Percentiles rank a stretch among this genome's conserved stretches.
Evolutionary conservation across 2,329 filamentous ascomycete species (phyloP).

Genomic region (Penicillium sp.): DNA sequence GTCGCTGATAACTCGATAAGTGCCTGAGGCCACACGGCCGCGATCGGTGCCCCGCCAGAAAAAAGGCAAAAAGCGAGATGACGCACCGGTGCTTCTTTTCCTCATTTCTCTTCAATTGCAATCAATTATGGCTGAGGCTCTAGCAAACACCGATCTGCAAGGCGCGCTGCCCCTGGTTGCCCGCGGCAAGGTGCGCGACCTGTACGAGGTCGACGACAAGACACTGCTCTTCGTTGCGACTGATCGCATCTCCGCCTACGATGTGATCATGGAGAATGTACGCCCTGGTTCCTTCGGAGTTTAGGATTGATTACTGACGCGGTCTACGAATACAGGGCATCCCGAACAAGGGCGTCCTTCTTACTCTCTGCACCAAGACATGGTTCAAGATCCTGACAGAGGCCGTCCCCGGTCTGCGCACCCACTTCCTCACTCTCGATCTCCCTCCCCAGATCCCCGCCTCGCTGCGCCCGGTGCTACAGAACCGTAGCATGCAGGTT

Average conservation of each 20-base stretch:
- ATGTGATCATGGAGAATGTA: conserved; percentile 82
- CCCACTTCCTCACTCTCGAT: conserved; percentile 61
- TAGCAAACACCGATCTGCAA: conserved; percentile 45
- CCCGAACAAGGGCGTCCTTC: conserved; percentile 64
- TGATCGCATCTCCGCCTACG: conserved; percentile 92
- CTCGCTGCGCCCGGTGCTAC: conserved; percentile 53
- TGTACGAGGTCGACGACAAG: conserved; percentile 68
- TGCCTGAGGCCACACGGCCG: conserved; percentile 21
- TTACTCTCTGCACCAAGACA: conserved; percentile 65
- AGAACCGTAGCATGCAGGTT: conserved; percentile 73
- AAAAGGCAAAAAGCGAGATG: conserved; percentile 21
- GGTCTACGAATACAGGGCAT: conserved; percentile 52
- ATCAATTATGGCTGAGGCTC: conserved; percentile 35
- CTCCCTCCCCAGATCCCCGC: conserved; percentile 53
- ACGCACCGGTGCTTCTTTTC: conserved; percentile 14
- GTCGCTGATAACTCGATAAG: conserved; percentile 15
- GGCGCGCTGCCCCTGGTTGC: conserved; percentile 52
- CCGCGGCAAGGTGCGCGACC: conserved; percentile 74
- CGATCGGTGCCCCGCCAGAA: conserved; percentile 21
- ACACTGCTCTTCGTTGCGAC: conserved; percentile 80
- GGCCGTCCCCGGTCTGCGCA: conserved; percentile 58
- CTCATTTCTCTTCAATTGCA: conserved; percentile 1
- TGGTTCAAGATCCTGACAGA: conserved; percentile 65
- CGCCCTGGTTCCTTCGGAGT: conserved; percentile 29
- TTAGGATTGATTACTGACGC: conserved; percentile 12